phyloP scores from a whole-genome alignment of 768 basidiomycete genomes.

The Lactarius pseudohatsudake region DNA sequence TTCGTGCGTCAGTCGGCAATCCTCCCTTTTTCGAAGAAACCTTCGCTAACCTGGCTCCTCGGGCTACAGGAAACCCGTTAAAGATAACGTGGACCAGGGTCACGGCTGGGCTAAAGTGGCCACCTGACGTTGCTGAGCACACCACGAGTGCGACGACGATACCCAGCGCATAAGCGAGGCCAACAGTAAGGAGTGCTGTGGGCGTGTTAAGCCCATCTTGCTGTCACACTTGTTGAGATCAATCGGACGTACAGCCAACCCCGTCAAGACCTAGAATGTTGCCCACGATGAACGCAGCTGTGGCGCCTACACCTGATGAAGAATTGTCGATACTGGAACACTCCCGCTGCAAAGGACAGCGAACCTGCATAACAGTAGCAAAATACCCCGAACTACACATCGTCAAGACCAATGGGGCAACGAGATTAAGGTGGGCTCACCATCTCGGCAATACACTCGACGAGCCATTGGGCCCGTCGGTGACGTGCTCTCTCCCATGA shows the following conservation, averaged over 20 bases:
- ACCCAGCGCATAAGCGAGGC: constrained; percentile 40
- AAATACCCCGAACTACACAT: constrained; percentile 24
- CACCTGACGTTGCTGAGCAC: constrained; percentile 39
- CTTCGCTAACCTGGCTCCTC: constrained; percentile 48
- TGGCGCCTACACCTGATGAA: constrained; percentile 37
- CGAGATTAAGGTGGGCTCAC: constrained; percentile 36
- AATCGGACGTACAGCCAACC: constrained; percentile 35
- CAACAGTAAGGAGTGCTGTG: constrained; percentile 38
- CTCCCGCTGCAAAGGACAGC: background rate
- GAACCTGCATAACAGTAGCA: constrained; percentile 26
- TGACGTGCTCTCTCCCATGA: constrained; percentile 49
- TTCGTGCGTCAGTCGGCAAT: background rate
- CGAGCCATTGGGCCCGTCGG: constrained; percentile 48
- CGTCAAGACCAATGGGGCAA: background rate
- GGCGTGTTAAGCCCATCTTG: background rate
- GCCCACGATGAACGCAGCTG: constrained; percentile 36
- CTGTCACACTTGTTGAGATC: background rate
- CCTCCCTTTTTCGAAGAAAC: background rate
- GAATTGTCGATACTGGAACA: background rate
- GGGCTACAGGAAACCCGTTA: constrained; percentile 53
- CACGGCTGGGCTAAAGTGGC: constrained; percentile 54
- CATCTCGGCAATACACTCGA: constrained; percentile 62
- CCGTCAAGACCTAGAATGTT: constrained; percentile 29
- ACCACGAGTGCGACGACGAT: constrained; percentile 40
- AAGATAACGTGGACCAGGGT: constrained; percentile 53